Base-by-base conservation (phyloP, 257 asterid species). In the Primulina tabacum region DNA sequence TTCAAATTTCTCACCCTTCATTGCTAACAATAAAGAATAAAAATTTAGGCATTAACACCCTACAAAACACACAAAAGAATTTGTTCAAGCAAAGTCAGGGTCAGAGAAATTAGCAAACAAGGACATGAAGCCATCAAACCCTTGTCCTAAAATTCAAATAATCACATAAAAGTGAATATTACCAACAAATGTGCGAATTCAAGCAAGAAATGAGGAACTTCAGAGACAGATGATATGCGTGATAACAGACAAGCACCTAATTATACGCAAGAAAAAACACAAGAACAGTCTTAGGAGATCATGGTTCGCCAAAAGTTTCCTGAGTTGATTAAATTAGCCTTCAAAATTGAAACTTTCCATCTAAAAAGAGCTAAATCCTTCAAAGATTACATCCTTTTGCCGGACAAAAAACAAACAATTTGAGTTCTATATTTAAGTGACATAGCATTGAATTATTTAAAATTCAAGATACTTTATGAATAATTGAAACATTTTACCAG, bases 1-100 rank as follows among this genome's bases (percentile, higher is more conserved):
- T 20, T 55, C 24, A 62, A 20, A 57, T 56, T 71, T 33, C 60
- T 29, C 47, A 33, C 60, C 40, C 21, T 32, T 40, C 35, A 56
- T 29, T 33, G 57, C 38, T 37, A 57, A 24, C 12, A 29, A 50
- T 4, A 11, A 58, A 59, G 8, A 43, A 70, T 18, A 60, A 61
- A 61, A 9, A 64, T 61, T 32, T 63, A 70, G 34, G 60, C 2
- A 60, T 50, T 67, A 9, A 40, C 17, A 11, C 34, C 65, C 32
- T 62, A 4, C 12, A 17, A 52, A 62, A n/a, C 68, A 57, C 7
- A 24, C 7, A 24, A 37, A 52, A 34, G 11, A 34, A 9, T 59
- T 35, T 16, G 62, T 21, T 65, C 52, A 53, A 52, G 67, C 55
- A 70, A 56, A 62, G 1, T 12, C 52, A 62, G 59, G 0, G 35